Evolutionary conservation across 1,139 yeast genomes (phyloP).

Genomic region (Eremothecium gossypii): DNA sequence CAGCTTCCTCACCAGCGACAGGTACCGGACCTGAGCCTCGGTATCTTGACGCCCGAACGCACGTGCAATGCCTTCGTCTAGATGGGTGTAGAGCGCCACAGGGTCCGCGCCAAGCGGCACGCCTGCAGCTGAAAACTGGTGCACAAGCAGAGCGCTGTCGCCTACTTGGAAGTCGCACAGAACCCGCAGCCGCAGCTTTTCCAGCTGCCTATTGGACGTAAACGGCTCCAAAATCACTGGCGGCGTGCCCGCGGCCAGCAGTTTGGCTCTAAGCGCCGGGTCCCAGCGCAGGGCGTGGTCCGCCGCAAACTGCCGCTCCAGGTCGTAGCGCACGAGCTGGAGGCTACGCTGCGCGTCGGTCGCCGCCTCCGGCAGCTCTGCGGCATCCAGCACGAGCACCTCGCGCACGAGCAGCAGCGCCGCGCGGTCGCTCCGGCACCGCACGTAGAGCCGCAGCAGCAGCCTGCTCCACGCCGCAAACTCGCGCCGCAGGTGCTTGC

Average conservation of each 20-base stretch:
- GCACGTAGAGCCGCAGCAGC: neutral
- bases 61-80: slow-evolving; percentile 8
- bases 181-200: slow-evolving; percentile 15
- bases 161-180: slow-evolving; percentile 8
- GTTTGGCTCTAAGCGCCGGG: neutral
- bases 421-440: neutral
- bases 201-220: slow-evolving; percentile 16
- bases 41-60: slow-evolving; percentile 14
- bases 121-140: neutral
- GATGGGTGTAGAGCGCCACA: neutral
- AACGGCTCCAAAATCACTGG: slow-evolving; percentile 12
- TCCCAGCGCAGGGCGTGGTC: neutral
- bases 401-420: no score
- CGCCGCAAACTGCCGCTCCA: neutral
- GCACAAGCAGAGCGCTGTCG: slow-evolving; percentile 4
- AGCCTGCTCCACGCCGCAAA: neutral
- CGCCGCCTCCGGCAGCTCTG: no score
- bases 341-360: neutral
- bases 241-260: neutral
- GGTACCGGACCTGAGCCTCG: slow-evolving; percentile 13
- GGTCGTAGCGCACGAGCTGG: neutral
- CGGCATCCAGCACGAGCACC: no score
- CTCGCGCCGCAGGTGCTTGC: neutral
- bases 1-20: slow-evolving; percentile 16
- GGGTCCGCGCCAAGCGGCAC: neutral